Evolutionary conservation across 176 grass and related monocot genomes (phyloP).

Genomic region (Oryza brachyantha): DNA sequence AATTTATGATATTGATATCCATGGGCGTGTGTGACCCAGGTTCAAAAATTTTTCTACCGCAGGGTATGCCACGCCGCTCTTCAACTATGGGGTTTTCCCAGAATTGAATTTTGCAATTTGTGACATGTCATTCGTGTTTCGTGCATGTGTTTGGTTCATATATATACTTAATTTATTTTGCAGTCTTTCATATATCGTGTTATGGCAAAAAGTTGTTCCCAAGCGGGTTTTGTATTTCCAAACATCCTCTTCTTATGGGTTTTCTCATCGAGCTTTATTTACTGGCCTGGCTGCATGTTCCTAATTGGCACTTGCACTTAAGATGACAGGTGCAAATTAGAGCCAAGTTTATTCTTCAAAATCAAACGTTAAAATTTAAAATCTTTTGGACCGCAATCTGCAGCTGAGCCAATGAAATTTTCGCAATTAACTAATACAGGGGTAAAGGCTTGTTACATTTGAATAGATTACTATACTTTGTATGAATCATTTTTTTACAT

Average conservation of each 20-base stretch:
- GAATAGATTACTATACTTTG: too few species aligned
- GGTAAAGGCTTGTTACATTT: background rate
- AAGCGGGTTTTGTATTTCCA: background rate
- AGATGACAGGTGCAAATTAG: too few species aligned
- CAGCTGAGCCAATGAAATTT: background rate
- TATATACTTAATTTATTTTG: background rate
- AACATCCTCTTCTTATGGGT: background rate
- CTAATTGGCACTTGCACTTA: too few species aligned
- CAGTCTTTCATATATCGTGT: background rate
- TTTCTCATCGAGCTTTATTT: too few species aligned
- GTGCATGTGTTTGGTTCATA: background rate
- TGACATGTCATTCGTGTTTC: too few species aligned
- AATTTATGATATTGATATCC: background rate
- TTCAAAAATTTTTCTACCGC: background rate
- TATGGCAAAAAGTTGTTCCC: background rate
- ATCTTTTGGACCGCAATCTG: background rate
- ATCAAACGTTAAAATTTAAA: background rate
- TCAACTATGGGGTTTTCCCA: too few species aligned
- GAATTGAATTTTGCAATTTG: too few species aligned
- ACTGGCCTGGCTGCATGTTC: too few species aligned
- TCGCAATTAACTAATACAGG: background rate
- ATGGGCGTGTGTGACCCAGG: background rate
- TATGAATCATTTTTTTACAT: too few species aligned
- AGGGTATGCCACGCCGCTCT: too few species aligned
- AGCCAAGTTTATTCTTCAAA: too few species aligned